Percentiles rank a stretch among this genome's conserved stretches.
Conservation (phyloP, 768 basidiomycete species). For the Rhizopogon vesiculosus region DNA sequence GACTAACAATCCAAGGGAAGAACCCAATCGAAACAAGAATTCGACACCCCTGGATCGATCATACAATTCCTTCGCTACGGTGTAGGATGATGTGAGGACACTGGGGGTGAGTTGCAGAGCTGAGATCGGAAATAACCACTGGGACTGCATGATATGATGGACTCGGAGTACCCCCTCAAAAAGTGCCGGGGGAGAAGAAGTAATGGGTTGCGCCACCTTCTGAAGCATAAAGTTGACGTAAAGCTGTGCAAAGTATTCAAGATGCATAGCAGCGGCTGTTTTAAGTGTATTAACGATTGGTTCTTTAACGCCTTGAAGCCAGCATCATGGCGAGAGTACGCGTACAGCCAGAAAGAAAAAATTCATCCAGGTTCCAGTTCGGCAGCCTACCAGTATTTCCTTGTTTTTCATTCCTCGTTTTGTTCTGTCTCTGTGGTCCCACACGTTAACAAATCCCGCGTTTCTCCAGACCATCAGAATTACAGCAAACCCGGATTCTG, state of each 20-base stretch:
- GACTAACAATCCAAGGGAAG: slow-evolving; percentile 71
- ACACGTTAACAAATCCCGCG: slow-evolving; percentile 4
- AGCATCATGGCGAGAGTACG: neutral
- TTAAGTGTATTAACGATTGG: no score
- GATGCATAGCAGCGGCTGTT: neutral
- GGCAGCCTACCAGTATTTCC: neutral
- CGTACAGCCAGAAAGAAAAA: neutral
- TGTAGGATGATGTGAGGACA: slow-evolving; percentile 36
- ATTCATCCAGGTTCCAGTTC: neutral
- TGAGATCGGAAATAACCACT: slow-evolving; percentile 70
- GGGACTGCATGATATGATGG: slow-evolving; percentile 26
- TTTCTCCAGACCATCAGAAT: slow-evolving; percentile 11
- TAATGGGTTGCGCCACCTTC: neutral
- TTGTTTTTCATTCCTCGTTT: neutral
- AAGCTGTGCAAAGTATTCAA: slow-evolving; percentile 4
- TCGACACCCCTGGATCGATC: slow-evolving; percentile 80
- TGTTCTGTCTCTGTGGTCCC: neutral
- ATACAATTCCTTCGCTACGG: slow-evolving; percentile 65
- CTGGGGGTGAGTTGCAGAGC: slow-evolving; percentile 59
- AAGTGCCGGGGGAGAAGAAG: neutral
- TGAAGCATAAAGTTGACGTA: slow-evolving; percentile 2
- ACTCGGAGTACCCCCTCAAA: slow-evolving; percentile 4
- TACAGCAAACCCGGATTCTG: slow-evolving; percentile 12
- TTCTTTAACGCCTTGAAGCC: neutral
- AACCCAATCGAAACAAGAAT: slow-evolving; percentile 79